phyloP scores from a whole-genome alignment of 768 basidiomycete species.

The Mycena latifolia region DNA sequence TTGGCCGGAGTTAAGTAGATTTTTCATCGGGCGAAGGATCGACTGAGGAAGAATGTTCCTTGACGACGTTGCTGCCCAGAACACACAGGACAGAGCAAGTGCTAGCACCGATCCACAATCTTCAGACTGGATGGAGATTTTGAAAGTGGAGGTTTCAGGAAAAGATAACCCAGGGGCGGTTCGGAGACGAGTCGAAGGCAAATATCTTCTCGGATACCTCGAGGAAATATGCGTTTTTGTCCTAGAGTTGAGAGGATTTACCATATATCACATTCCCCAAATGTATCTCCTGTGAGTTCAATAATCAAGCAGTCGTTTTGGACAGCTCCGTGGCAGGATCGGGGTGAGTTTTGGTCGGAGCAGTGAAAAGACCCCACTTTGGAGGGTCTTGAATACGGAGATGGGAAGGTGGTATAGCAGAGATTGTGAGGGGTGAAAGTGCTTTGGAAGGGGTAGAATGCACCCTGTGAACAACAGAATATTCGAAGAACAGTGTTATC shows the following conservation, averaged over 20 bases:
- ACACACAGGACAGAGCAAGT: conserved; percentile 20
- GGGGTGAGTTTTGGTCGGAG: not conserved
- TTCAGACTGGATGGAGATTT: conserved; percentile 14
- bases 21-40: no score
- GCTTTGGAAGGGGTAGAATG: conserved; percentile 11
- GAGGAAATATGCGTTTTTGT: conserved; percentile 8
- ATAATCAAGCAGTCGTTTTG: conserved; percentile 5
- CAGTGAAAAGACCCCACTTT: conserved; percentile 11
- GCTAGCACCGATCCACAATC: conserved; percentile 14
- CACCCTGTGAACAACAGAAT: conserved; percentile 14
- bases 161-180: not conserved
- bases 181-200: not conserved
- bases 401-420: conserved; percentile 15
- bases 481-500: conserved; percentile 13
- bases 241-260: conserved; percentile 18
- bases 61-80: no score
- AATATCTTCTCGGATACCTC: conserved; percentile 10
- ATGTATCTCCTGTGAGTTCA: conserved; percentile 11
- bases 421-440: conserved; percentile 11
- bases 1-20: no score
- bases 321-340: conserved; percentile 11
- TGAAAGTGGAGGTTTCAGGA: conserved; percentile 17
- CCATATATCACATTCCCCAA: conserved; percentile 17
- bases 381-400: no score
- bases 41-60: no score